Base-by-base conservation (phyloP, 2,329 filamentous ascomycete genomes). In the Neurospora sp. region DNA sequence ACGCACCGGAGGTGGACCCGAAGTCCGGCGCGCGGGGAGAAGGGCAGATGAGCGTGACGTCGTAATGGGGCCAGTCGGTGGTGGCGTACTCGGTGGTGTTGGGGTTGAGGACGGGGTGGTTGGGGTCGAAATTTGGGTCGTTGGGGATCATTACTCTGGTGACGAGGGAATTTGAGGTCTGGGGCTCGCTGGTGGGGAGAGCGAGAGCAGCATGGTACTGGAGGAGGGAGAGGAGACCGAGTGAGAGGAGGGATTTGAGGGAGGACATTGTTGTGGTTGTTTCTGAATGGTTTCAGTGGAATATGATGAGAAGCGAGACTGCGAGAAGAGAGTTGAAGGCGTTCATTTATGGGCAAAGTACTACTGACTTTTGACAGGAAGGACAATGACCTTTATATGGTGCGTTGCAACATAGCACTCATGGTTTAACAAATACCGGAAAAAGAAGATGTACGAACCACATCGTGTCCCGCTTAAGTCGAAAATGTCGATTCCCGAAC, bases 391-490 rank as follows among this genome's bases (percentile, higher is more conserved):
- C 12, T 57, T 57, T 57, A 57, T 28, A 33, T 28, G 11, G 1
- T 33, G 1, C 23, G 6, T 5, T 57, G 5, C 6, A 33, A 33
- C 12, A 15, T 12, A 8, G 19, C 2, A 6, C 46, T 28, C 8
- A 11, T 6, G 12, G 23, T 33, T 57, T 0, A 17, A 57, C 23
- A 57, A 28, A 52, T 3, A 8, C 11, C 6, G 12, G 23, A 11
- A 17, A 17, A 10, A 4, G 6, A 1, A 28, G 19, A 8, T 12
- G 52, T 62, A 17, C 12, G 4, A 62, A 33, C 12, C 6, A 3
- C 3, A 17, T 17, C 0, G 15, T n/a, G 0, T 17, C 12, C 52
- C 28, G 12, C 1, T 4, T 0, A 62, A 10, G 8, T n/a, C 8
- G 28, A 10, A 17, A 33, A 33, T 62, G 52, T n/a, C 28, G 4